Base-by-base conservation (phyloP, 2,329 filamentous ascomycete genomes). In the Epicoccum sorghinum region DNA sequence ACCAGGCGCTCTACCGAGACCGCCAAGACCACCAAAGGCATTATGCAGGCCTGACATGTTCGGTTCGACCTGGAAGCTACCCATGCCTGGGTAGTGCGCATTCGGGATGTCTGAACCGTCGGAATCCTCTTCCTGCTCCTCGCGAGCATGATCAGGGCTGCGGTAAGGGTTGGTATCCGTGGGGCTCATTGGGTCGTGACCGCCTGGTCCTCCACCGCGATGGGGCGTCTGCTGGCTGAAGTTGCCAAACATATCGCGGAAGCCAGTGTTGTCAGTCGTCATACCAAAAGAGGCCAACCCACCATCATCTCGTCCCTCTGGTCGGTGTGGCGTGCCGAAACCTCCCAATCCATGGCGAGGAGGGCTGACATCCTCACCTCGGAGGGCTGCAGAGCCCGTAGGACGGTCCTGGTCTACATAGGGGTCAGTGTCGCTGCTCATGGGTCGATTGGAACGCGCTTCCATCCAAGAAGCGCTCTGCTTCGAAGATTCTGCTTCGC, bases 101-200 rank as follows among this genome's bases (percentile, higher is more conserved):
- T 80, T 78, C 47, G 80, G 79, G 45, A 81, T 80, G 57, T 83
- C 80, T 42, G 82, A 79, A 24, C 82, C 83, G 46, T 82, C 80
- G 5, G 79, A 77, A 39, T 89, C 80, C 59, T 84, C 83, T 55
- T 86, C 83, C 14, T 84, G 84, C 42, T 90, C 86, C 4, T 79
- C 80, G 39, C 86, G 86, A 24, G 92, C 89, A 33, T 88, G 89
- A 7, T 89, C 86, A 2, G 95, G 95, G 72, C 93, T 98, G 60
- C 93, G 90, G 71, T 95, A 99, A 1, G 95, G 95, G 70, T 99
- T 99, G 3, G 95, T 98, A 68, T 96, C 91, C 0, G 93, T 95
- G 9, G 95, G 95, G 71, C 93, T 98, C 69, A 91, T 85, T 0
- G 90, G 89, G 54, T 91, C 90, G 60, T 87, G 81, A n/a, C 65